Evolutionary conservation across 768 basidiomycete genomes (phyloP).

Genomic region (Pleurotus sapidus): DNA sequence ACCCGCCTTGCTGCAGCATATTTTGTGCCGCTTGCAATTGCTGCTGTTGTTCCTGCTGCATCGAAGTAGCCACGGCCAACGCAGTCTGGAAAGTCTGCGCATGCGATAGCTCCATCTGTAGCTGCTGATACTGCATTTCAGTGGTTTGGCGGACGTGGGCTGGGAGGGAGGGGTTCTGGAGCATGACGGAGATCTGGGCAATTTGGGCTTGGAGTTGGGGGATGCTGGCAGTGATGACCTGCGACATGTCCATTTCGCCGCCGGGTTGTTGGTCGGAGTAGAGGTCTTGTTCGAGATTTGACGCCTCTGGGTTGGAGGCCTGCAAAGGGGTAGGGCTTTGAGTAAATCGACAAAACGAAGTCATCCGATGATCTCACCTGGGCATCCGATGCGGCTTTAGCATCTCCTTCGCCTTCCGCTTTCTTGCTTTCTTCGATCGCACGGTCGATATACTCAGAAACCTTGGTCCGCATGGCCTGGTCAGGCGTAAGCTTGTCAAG

Average conservation of each 20-base stretch:
- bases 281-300: constrained; percentile 53
- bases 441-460: constrained; percentile 79
- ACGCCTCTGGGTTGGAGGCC: constrained; percentile 15
- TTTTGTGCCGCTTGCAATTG: constrained; percentile 26
- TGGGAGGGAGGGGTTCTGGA: constrained; percentile 77
- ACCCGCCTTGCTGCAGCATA: constrained; percentile 21
- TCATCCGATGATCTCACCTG: constrained; percentile 29
- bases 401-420: constrained; percentile 48
- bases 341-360: background rate
- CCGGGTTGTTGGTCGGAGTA: constrained; percentile 73
- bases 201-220: constrained; percentile 86
- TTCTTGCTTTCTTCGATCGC: constrained; percentile 76
- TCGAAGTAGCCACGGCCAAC: constrained; percentile 52
- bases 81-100: constrained; percentile 72
- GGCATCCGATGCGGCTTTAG: constrained; percentile 22
- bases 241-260: constrained; percentile 62
- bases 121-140: constrained; percentile 79
- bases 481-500: constrained; percentile 85
- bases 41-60: constrained; percentile 54
- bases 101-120: constrained; percentile 77
- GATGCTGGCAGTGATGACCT: constrained; percentile 71
- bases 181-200: constrained; percentile 72
- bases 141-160: constrained; percentile 72
- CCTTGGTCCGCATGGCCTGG: constrained; percentile 73
- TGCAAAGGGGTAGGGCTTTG: background rate